Percentiles rank a stretch among this genome's conserved stretches.
Conservation (phyloP, 176 grass and related monocot genomes). For the Microstegium vimineum region DNA sequence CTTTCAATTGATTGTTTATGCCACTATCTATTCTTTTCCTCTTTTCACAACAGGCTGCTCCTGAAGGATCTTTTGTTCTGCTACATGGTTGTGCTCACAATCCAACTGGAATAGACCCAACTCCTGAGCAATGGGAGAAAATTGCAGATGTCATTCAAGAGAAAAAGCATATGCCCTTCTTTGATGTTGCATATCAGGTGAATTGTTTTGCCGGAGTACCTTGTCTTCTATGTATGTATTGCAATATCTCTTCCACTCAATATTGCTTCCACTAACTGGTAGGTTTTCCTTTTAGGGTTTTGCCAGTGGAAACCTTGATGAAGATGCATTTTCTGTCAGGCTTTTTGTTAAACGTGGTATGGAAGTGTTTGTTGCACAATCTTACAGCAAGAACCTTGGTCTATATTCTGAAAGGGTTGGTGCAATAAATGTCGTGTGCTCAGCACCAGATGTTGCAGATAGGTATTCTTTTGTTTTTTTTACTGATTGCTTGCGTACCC, state of each 20-base stretch:
- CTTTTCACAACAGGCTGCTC: constrained; percentile 68
- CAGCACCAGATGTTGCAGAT: constrained; percentile 59
- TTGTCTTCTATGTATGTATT: neutral
- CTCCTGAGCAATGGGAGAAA: constrained; percentile 80
- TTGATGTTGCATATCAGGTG: constrained; percentile 99
- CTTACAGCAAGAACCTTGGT: constrained; percentile 96
- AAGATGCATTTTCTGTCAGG: constrained; percentile 85
- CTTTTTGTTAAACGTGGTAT: constrained; percentile 87
- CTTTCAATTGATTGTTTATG: neutral
- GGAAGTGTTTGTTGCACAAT: constrained; percentile 93
- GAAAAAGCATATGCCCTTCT: constrained; percentile 88
- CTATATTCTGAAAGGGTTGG: constrained; percentile 95
- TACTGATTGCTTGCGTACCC: neutral
- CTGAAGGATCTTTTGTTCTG: constrained; percentile 93
- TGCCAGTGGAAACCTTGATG: constrained; percentile 96
- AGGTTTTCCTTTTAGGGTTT: constrained; percentile 60
- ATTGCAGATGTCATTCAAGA: constrained; percentile 87
- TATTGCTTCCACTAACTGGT: constrained; percentile 19
- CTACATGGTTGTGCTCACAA: constrained; percentile 96
- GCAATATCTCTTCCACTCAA: constrained; percentile 12
- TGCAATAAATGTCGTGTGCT: constrained; percentile 89
- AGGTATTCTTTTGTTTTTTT: constrained; percentile 42
- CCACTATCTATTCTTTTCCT: constrained; percentile 14
- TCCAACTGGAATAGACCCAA: constrained; percentile 96
- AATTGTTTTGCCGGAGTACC: neutral